Percentiles rank a stretch among this genome's conserved stretches.
phyloP scores from a whole-genome alignment of 139 green algal species.

The Pleodorina starrii region DNA sequence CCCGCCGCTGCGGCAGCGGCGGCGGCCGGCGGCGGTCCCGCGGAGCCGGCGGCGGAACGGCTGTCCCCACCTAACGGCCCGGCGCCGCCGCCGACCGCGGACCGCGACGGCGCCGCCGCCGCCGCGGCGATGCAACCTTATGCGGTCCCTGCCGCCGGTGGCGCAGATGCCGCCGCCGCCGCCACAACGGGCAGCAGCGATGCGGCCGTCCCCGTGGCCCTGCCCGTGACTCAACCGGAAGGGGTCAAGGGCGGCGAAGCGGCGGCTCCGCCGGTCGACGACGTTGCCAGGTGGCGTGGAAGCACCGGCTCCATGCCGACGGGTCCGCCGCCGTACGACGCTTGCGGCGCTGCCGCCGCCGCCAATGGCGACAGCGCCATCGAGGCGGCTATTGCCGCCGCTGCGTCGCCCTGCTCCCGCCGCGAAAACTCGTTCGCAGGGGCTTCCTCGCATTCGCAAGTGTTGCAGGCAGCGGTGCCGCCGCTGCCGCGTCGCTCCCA shows the following conservation, averaged over 20 bases:
- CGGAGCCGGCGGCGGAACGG: not conserved
- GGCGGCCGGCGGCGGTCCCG: not conserved
- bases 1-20: no score
- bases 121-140: not conserved
- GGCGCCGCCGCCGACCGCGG: not conserved
- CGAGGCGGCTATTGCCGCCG: slow-evolving; percentile 25
- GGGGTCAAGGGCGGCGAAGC: not conserved
- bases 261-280: not conserved
- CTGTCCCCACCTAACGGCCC: not conserved
- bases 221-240: not conserved
- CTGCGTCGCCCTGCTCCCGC: not conserved
- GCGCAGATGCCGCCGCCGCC: not conserved
- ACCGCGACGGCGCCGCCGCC: not conserved
- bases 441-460: no score
- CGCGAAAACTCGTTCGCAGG: no score
- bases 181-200: not conserved
- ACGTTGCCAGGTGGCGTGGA: not conserved
- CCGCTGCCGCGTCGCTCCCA: no score
- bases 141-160: no score
- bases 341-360: not conserved
- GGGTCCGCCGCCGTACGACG: not conserved
- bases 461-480: no score
- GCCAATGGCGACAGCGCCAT: slow-evolving; percentile 1
- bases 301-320: not conserved
- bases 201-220: no score